A percentile compares a stretch with the other conserved stretches of the same genome.
Evolutionary conservation across 164 flowering plant genomes (phyloP).

Genomic region (Vitis vinifera): ASM3070453v1 NC_081821.1:6199501-6200000

Average conservation of each 20-base stretch:
- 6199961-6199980: too few species aligned
- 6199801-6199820: background rate
- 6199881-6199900: background rate
- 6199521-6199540: too few species aligned
- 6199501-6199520: too few species aligned
- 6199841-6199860: slow-evolving; percentile 84
- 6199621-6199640: slow-evolving; percentile 96
- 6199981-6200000: too few species aligned
- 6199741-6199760: background rate
- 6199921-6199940: background rate
- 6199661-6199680: slow-evolving; percentile 79
- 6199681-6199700: slow-evolving; percentile 68
- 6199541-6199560: too few species aligned
- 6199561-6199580: too few species aligned
- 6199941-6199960: too few species aligned
- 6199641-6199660: slow-evolving; percentile 91
- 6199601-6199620: slow-evolving; percentile 79
- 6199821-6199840: slow-evolving; percentile 67
- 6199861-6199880: slow-evolving; percentile 30
- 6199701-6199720: slow-evolving; percentile 13
- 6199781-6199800: slow-evolving; percentile 2
- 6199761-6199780: background rate
- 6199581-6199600: slow-evolving; percentile 11
- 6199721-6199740: background rate
- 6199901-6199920: background rate